Evolutionary conservation across 345 rosid genomes (phyloP).

Genomic region (Salix dunnii): DNA sequence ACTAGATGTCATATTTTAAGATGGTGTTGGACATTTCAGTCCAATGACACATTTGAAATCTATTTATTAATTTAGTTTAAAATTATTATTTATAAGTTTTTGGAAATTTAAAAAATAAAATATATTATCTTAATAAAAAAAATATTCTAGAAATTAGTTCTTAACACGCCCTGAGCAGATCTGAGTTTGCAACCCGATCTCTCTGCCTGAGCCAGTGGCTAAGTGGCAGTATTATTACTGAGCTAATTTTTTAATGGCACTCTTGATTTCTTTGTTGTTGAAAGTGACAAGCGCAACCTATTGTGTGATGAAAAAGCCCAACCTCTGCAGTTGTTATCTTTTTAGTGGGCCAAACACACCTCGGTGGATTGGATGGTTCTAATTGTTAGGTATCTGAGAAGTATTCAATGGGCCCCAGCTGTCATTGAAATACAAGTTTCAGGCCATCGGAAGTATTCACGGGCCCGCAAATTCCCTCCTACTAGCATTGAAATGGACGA

Average conservation of each 20-base stretch:
- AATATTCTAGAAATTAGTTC: no score
- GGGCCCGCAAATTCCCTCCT: background rate
- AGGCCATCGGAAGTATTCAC: background rate
- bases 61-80: no score
- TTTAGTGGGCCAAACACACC: background rate
- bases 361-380: background rate
- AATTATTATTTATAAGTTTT: no score
- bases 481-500: background rate
- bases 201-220: no score
- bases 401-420: background rate
- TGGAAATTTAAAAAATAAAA: no score
- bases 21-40: no score
- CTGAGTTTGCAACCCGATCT: no score
- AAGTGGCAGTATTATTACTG: no score
- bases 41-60: no score
- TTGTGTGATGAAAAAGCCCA: background rate
- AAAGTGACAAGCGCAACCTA: background rate
- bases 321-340: background rate
- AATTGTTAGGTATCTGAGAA: background rate
- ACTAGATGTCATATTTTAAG: no score
- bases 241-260: background rate
- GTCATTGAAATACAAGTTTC: background rate
- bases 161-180: no score
- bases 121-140: no score
- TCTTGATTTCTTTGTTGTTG: background rate